Evolutionary conservation across 2,329 filamentous ascomycete species (phyloP).

Genomic region (Magnaporthales sp.): DNA sequence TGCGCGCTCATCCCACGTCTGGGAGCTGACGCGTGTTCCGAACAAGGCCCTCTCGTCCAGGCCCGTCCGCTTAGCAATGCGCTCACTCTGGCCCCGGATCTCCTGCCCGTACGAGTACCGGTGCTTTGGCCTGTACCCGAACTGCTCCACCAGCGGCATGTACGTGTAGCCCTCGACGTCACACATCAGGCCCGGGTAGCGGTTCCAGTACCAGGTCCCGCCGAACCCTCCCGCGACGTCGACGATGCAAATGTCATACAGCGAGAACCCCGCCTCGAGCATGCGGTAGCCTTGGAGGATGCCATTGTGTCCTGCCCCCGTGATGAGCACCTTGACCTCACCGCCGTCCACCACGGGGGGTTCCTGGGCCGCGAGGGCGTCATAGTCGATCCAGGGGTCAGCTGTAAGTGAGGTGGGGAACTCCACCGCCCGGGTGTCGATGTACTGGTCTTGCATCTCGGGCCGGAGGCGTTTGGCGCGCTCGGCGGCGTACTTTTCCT

Average conservation of each 20-base stretch:
- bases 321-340: background rate
- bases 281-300: background rate
- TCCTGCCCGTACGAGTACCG: slow-evolving; percentile 22
- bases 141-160: slow-evolving; percentile 51
- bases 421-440: background rate
- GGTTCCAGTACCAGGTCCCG: slow-evolving; percentile 4
- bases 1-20: background rate
- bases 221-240: background rate
- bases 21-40: background rate
- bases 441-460: background rate
- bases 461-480: background rate
- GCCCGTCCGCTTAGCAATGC: background rate
- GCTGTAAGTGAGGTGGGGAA: background rate
- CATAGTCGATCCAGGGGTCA: background rate
- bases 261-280: background rate
- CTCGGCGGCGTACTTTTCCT: background rate
- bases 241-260: background rate
- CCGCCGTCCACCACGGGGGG: background rate
- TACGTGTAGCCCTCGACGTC: slow-evolving; percentile 52
- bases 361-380: background rate
- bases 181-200: background rate
- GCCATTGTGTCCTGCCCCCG: background rate
- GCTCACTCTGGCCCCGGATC: background rate
- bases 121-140: slow-evolving; percentile 46
- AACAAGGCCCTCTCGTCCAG: background rate